A percentile compares a stretch with the other conserved stretches of the same genome.
phyloP scores from a whole-genome alignment of 805 yeast species.

The Sungouiella blattae region DNA sequence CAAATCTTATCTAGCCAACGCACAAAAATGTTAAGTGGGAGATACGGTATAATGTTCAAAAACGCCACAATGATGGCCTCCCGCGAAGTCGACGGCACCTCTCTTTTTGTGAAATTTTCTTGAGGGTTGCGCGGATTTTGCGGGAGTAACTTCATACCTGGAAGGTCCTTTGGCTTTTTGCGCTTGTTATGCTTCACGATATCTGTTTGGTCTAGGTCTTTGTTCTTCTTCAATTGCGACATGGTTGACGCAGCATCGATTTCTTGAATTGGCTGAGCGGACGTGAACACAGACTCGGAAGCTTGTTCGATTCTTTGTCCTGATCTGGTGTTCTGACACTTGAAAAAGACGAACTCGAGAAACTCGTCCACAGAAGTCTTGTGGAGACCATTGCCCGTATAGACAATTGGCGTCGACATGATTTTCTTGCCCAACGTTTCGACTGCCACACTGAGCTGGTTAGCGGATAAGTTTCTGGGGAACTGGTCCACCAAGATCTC shows the following conservation, averaged over 20 bases:
- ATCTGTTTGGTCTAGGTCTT: constrained; percentile 14
- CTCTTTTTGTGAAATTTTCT: constrained; percentile 23
- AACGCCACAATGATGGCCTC: constrained; percentile 47
- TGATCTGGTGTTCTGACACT: constrained; percentile 35
- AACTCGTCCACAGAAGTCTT: constrained; percentile 30
- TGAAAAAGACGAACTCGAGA: constrained; percentile 38
- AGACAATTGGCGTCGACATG: constrained; percentile 23
- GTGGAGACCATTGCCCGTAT: constrained; percentile 4
- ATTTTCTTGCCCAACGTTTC: constrained; percentile 49
- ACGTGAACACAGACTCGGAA: constrained; percentile 17
- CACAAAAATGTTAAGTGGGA: constrained; percentile 40
- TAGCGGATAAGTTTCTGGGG: constrained; percentile 50
- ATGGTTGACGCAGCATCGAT: constrained; percentile 35
- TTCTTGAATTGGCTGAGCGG: constrained; percentile 39
- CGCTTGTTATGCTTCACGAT: constrained; percentile 27
- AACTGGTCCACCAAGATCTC: constrained; percentile 50
- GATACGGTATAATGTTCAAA: constrained; percentile 50
- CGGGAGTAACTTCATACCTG: constrained; percentile 11
- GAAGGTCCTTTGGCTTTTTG: constrained; percentile 30
- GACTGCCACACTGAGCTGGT: constrained; percentile 56
- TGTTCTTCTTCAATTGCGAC: constrained; percentile 22
- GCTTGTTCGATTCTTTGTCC: constrained; percentile 22
- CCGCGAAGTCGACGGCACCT: constrained; percentile 38
- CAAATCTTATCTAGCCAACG: constrained; percentile 48
- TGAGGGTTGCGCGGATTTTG: constrained; percentile 3